A percentile compares a stretch with the other conserved stretches of the same genome.
These are phyloP conservation scores for Fusarium stilboides DNA, from an alignment of 2,329 filamentous ascomycete genomes.

Conservation along the genomic window DNA sequence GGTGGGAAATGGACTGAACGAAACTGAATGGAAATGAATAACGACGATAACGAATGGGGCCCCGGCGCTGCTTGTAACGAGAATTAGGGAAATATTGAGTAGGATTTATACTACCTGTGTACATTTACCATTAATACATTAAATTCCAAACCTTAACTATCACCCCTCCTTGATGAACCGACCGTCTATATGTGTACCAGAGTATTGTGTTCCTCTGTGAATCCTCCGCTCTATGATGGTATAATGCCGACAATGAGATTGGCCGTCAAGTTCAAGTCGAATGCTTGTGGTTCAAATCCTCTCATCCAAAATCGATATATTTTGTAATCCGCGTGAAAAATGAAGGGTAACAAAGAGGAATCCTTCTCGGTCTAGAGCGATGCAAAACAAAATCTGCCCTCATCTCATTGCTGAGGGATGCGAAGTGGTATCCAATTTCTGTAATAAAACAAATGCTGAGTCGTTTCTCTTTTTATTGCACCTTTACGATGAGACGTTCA, in stretches of 20 bases:
- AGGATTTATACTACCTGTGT: slow-evolving; percentile 16
- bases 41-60: slow-evolving; percentile 9
- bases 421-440: slow-evolving; percentile 39
- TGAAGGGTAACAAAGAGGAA: slow-evolving; percentile 8
- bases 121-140: slow-evolving; percentile 33
- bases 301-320: slow-evolving; percentile 3
- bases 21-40: slow-evolving; percentile 5
- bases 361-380: slow-evolving; percentile 38
- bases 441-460: slow-evolving; percentile 26
- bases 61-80: slow-evolving; percentile 9
- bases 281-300: slow-evolving; percentile 4
- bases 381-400: slow-evolving; percentile 32
- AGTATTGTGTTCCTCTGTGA: slow-evolving; percentile 28
- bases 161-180: background rate
- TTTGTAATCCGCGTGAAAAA: slow-evolving; percentile 30
- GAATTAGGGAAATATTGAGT: slow-evolving; percentile 15
- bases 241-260: slow-evolving; percentile 38
- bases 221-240: slow-evolving; percentile 37
- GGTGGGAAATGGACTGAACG: slow-evolving; percentile 37
- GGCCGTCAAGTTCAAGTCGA: slow-evolving; percentile 9
- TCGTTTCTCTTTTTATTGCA: slow-evolving; percentile 11
- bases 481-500: slow-evolving; percentile 22
- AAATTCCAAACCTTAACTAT: background rate
- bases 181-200: slow-evolving; percentile 23
- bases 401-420: slow-evolving; percentile 25